Percentiles rank a stretch among this genome's conserved stretches.
These are phyloP conservation scores for Grosmannia serpens DNA, from an alignment of 2,329 filamentous ascomycete species.

Conservation along the genomic window DNA sequence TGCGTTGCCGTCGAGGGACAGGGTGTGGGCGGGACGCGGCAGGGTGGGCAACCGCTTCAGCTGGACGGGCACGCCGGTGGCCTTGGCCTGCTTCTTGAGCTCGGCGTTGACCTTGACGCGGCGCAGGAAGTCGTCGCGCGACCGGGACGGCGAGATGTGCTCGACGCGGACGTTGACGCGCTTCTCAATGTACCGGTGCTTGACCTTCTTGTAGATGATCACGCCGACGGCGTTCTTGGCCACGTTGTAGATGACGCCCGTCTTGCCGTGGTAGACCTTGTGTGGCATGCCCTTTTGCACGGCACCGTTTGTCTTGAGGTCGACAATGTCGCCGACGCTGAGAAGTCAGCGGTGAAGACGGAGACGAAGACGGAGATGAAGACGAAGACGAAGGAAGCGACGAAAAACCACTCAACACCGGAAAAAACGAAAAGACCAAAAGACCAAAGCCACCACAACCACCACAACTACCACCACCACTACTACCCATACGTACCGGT, in stretches of 20 bases:
- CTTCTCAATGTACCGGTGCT: constrained; percentile 99
- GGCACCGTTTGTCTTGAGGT: constrained; percentile 97
- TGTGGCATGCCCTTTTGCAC: constrained; percentile 98
- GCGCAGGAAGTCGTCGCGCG: constrained; percentile 90
- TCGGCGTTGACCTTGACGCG: constrained; percentile 94
- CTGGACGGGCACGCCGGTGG: constrained; percentile 73
- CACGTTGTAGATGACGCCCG: constrained; percentile 96
- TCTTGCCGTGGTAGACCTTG: constrained; percentile 99
- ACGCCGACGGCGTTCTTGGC: constrained; percentile 95
- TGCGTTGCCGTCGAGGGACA: constrained; percentile 18
- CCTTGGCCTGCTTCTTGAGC: constrained; percentile 88
- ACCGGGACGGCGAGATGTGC: constrained; percentile 91
- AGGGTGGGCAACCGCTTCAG: constrained; percentile 80
- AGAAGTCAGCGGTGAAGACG: background rate
- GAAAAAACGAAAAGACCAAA: too few species aligned
- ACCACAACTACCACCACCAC: background rate
- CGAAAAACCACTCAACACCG: too few species aligned
- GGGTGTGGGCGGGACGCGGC: constrained; percentile 67
- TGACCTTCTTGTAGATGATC: constrained; percentile 99
- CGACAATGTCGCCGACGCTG: constrained; percentile 95
- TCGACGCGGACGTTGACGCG: constrained; percentile 98
- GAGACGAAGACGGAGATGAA: too few species aligned
- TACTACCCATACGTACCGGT: constrained; percentile 50
- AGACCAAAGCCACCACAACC: background rate
- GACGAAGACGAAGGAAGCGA: background rate